Percentiles rank a stretch among this genome's conserved stretches.
Evolutionary conservation across 2,329 filamentous ascomycete genomes (phyloP).

Genomic region (Penicillium freii): DNA sequence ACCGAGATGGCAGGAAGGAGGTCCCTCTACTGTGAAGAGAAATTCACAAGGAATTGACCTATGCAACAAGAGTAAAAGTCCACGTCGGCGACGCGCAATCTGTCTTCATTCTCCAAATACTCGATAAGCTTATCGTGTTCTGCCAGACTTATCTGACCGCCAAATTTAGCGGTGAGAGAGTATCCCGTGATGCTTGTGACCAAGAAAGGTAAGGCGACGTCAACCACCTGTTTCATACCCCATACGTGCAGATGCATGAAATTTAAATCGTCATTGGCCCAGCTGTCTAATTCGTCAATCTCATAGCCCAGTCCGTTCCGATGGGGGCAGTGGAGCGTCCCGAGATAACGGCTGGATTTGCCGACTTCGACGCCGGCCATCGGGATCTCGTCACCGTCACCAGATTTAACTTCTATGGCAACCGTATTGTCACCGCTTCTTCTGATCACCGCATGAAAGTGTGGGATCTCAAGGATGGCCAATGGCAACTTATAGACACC

Average conservation of each 20-base stretch:
- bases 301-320: constrained; percentile 5
- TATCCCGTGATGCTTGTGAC: constrained; percentile 19
- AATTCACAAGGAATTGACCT: constrained; percentile 4
- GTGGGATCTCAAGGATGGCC: constrained; percentile 73
- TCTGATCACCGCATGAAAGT: constrained; percentile 91
- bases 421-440: constrained; percentile 84
- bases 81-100: constrained; percentile 26
- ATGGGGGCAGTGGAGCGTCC: constrained; percentile 27
- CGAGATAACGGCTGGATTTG: constrained; percentile 39
- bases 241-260: constrained; percentile 18
- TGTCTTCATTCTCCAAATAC: constrained; percentile 28
- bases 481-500: constrained; percentile 78
- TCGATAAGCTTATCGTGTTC: constrained; percentile 22
- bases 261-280: constrained; percentile 20
- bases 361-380: constrained; percentile 48
- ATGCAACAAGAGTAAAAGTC: neutral
- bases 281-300: constrained; percentile 8
- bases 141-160: constrained; percentile 29
- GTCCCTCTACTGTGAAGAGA: neutral
- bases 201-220: constrained; percentile 21
- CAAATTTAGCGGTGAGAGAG: constrained; percentile 17
- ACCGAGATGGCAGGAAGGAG: neutral
- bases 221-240: constrained; percentile 23
- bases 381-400: constrained; percentile 74
- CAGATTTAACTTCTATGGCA: constrained; percentile 89